Evolutionary conservation across 2,329 filamentous ascomycete species (phyloP), one percentile per base, ranked within the genome.

Genomic region (Onygenales sp.): DNA sequence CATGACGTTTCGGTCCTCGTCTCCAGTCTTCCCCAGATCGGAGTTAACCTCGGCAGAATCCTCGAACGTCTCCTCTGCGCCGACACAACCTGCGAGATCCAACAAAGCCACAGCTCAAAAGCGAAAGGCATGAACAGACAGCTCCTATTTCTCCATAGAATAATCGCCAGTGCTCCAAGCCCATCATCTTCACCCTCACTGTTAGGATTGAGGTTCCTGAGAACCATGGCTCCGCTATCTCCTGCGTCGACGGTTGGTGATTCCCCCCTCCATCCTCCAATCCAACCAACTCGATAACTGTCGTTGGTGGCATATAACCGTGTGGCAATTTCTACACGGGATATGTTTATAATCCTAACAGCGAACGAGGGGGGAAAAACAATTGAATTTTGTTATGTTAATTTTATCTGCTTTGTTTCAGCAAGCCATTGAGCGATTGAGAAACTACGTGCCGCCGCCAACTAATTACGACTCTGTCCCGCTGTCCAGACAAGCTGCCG

Each of bases 401-500:
- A 31, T 32, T 14, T 27, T 14, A 33, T 45, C 8, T 36, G 53
- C 11, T 34, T 27, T 27, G 13, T 48, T 39, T 36, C 57, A 76
- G 74, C 65, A 67, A 61, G 81, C 80, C 40, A 72, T 85, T 62
- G 71, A 77, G 42, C 76, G 80, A 52, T 70, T 85, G 31, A 74
- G 79, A 59, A 65, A 71, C 37, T 85, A 82, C 61, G 67, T 69
- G 11, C 72, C 80, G n/a, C 80, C 79, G 42, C 74, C 78, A 7
- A 82, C 80, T 6, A 74, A 73, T 57, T 85, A 81, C 69, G 70
- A 75, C 58, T 71, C 74, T 49, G 76, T 81, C 42, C 81, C 81
- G 1, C 63, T 83, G 7, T 75, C 73, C 11, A 81, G 88, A 57
- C 83, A 90, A 59, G 92, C 92, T 11, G 91, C 92, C 27, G 92